Conservation (phyloP, 805 yeast species). For the Candida tibetensis region DNA sequence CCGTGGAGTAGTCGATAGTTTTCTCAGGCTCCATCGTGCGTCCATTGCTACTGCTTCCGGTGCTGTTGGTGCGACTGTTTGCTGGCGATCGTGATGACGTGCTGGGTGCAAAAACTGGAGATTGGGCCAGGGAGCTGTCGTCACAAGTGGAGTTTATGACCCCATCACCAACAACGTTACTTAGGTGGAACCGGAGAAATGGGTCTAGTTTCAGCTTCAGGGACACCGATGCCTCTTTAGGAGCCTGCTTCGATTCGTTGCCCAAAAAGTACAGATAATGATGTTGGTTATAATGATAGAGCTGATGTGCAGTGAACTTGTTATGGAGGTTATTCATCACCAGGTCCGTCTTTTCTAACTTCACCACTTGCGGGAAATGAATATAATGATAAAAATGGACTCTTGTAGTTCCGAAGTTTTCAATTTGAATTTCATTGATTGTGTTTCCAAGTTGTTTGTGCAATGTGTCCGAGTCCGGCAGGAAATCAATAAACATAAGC, state of each 20-base stretch:
- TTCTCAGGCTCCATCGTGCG: background rate
- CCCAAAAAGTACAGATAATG: constrained; percentile 11
- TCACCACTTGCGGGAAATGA: constrained; percentile 18
- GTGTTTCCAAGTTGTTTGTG: constrained; percentile 6
- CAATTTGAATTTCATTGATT: constrained; percentile 23
- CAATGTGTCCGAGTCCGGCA: constrained; percentile 6
- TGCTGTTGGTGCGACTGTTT: background rate
- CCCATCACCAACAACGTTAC: background rate
- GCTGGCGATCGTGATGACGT: background rate
- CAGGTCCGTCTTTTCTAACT: constrained; percentile 1
- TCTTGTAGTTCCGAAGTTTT: constrained; percentile 12
- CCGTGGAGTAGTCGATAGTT: background rate
- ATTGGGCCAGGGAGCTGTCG: no score
- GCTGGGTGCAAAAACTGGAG: no score
- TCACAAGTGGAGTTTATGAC: no score
- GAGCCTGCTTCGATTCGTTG: background rate
- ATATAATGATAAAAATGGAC: constrained; percentile 15
- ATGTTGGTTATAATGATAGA: constrained; percentile 15
- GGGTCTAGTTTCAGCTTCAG: constrained; percentile 3
- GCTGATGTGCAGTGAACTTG: constrained; percentile 1
- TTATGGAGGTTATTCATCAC: constrained; percentile 1
- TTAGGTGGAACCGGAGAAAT: constrained; percentile 1
- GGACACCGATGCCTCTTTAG: no score
- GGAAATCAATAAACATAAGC: constrained; percentile 16
- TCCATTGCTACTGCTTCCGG: background rate